Evolutionary conservation across 2,329 filamentous ascomycete genomes (phyloP).

Genomic region (Arthrocladium fulminans): DNA sequence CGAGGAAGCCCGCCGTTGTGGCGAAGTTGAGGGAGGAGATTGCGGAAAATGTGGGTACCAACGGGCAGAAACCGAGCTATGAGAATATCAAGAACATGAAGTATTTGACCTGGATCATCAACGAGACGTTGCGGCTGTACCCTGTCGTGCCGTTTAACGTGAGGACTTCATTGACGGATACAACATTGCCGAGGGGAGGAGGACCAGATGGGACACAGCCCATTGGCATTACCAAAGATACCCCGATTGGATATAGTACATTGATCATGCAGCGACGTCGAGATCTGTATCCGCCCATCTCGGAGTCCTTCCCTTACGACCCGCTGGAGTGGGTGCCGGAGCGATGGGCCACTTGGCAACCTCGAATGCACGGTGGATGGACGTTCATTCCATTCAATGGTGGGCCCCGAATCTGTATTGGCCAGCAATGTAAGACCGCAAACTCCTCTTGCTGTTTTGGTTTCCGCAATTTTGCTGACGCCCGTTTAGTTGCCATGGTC

Average conservation of each 20-base stretch:
- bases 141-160: conserved; percentile 73
- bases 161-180: conserved; percentile 61
- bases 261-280: conserved; percentile 44
- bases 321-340: conserved; percentile 41
- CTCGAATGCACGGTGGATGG: conserved; percentile 36
- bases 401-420: conserved; percentile 47
- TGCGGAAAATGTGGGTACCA: conserved; percentile 51
- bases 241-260: conserved; percentile 43
- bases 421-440: conserved; percentile 41
- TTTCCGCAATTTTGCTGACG: neutral
- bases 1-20: conserved; percentile 58
- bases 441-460: neutral
- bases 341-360: conserved; percentile 44
- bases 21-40: conserved; percentile 66
- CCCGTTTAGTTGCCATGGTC: conserved; percentile 39
- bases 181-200: conserved; percentile 61
- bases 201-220: conserved; percentile 38
- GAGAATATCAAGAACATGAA: conserved; percentile 79
- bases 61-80: conserved; percentile 50
- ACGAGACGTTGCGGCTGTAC: conserved; percentile 70
- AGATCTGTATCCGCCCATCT: conserved; percentile 40
- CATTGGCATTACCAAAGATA: conserved; percentile 40
- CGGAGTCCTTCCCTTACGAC: conserved; percentile 31
- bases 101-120: conserved; percentile 62
- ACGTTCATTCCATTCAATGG: conserved; percentile 49